Percentiles rank a stretch among this genome's conserved stretches.
phyloP scores from a whole-genome alignment of 2,329 filamentous ascomycete genomes.

The Colletotrichum scovillei region DNA sequence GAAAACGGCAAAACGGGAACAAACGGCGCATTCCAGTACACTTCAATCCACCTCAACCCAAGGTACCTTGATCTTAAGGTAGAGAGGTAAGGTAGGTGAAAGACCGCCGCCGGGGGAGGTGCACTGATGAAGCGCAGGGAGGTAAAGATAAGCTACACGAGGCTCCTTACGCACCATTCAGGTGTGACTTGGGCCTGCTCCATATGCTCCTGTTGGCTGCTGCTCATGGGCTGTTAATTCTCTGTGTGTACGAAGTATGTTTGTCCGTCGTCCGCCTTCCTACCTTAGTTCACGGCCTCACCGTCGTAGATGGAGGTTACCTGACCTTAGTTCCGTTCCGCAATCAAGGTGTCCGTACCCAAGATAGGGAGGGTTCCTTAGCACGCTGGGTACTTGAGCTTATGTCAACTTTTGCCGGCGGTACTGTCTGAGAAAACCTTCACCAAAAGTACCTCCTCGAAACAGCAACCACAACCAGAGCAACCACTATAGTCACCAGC shows the following conservation, averaged over 20 bases:
- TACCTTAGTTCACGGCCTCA: background rate
- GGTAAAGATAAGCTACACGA: background rate
- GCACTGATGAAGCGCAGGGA: background rate
- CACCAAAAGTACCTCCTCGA: background rate
- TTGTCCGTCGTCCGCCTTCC: background rate
- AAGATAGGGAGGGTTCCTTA: background rate
- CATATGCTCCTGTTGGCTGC: background rate
- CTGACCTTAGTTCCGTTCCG: conserved; percentile 18
- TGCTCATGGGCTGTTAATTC: too few species aligned
- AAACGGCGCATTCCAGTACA: background rate
- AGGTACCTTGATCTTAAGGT: background rate
- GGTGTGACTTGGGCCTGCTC: conserved; percentile 23
- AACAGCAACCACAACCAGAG: background rate
- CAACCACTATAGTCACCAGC: background rate
- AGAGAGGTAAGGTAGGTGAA: background rate
- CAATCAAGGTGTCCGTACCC: background rate
- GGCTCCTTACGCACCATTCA: conserved; percentile 12
- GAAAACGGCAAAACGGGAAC: conserved; percentile 11
- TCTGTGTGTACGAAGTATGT: too few species aligned
- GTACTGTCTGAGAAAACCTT: background rate
- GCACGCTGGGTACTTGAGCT: background rate
- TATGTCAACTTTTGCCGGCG: background rate
- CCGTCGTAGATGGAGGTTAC: conserved; percentile 22
- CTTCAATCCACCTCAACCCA: background rate
- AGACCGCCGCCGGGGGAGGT: background rate